Evolutionary conservation across 345 rosid genomes (phyloP), one percentile per base, ranked within the genome.

Genomic region (Populus davidiana): DNA sequence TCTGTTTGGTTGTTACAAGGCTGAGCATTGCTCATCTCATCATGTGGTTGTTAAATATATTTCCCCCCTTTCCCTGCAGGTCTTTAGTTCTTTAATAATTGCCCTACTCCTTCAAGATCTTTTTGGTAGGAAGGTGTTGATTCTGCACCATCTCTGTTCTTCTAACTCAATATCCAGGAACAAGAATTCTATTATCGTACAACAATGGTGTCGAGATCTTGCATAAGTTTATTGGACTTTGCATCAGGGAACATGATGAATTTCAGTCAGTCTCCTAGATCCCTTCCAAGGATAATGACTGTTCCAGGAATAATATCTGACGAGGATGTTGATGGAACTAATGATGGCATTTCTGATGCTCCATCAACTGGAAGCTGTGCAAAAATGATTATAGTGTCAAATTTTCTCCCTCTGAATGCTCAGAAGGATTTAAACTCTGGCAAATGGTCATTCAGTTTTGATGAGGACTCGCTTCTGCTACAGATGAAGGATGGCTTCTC

Each of bases 131-230:
- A 39, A 54, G 61, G 25, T 35, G 8, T 47, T 67, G 59, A 21
- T 43, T 8, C 14, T 67, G 56, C 20, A n/a, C 31, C 16, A 63
- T 79, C 29, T 64, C 71, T 41, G 41, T 47, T 47, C 50, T 13
- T 64, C 74, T 20, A 61, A 59, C 33, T 41, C 52, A 50, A 11
- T 49, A 70, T 5, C 65, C 43, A 47, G 67, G 29, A 18, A 27
- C 54, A 25, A n/a, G 64, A 17, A 21, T 21, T 29, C 21, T 39
- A 56, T 31, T 38, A 69, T 11, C 50, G 47, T 36, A 44, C 52
- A 79, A 71, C 38, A 67, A 92, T 90, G 93, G 75, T 90, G 83
- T 89, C 94, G 27, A 88, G 89, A 78, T 92, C 94, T 75, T 89
- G 86, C 82, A 85, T 83, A 77, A 89, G 81, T 85, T 85, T 92